Evolutionary conservation across 164 flowering plant genomes (phyloP).

Genomic region (Nelumbo lutea): DNA sequence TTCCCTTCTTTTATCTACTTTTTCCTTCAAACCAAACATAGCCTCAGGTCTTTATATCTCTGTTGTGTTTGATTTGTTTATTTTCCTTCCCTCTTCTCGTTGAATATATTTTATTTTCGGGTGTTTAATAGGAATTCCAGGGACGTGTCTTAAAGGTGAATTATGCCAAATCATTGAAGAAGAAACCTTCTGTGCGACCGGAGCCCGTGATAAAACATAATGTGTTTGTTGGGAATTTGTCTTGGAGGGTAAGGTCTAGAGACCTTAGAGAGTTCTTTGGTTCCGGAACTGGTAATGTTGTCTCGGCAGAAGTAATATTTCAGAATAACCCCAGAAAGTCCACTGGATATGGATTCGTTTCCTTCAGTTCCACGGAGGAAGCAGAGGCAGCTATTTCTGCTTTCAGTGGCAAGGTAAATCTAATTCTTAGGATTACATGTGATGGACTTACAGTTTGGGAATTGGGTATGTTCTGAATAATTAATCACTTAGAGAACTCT

Average conservation of each 20-base stretch:
- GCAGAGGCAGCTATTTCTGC: constrained; percentile 62
- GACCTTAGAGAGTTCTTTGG: constrained; percentile 65
- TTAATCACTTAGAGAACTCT: too few relatives aligned
- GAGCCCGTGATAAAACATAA: constrained; percentile 37
- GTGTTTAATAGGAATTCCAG: constrained; percentile 45
- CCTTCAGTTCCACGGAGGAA: constrained; percentile 51
- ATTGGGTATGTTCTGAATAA: background rate
- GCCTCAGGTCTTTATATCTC: background rate
- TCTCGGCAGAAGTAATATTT: constrained; percentile 58
- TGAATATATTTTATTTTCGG: background rate
- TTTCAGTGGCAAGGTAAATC: constrained; percentile 69
- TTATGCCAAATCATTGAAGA: constrained; percentile 48
- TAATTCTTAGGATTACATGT: background rate
- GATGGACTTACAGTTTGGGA: background rate
- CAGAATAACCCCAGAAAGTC: constrained; percentile 56
- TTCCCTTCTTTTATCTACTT: constrained; percentile 4
- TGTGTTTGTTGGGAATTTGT: constrained; percentile 68
- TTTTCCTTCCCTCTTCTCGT: background rate
- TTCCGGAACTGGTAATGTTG: constrained; percentile 32
- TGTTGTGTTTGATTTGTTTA: background rate
- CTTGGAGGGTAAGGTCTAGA: constrained; percentile 52
- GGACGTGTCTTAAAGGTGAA: constrained; percentile 55
- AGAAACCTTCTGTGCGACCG: constrained; percentile 25
- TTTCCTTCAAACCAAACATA: background rate
- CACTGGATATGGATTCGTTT: constrained; percentile 81